Evolutionary conservation across 108 stramenopile species (phyloP), one percentile per base, ranked within the genome.

Genomic region (Cyclostephanos tholiformis): DNA sequence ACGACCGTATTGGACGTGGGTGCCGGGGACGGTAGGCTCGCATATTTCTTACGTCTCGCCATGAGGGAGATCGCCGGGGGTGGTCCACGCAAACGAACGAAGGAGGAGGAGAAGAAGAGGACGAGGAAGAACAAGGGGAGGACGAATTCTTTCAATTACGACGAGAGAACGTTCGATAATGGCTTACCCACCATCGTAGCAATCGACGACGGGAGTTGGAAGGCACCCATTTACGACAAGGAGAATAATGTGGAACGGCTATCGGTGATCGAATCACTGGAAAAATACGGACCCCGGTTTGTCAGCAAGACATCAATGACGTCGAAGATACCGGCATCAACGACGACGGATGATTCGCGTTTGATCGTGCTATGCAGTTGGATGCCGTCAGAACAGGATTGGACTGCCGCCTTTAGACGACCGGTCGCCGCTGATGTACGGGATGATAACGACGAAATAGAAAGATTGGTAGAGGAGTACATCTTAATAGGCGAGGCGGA

Each of bases 351-450:
- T 30, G 44, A 46, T 30, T 63, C 80, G 77, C 50, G 79, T 26
- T 67, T 91, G 13, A 87, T 95, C 48, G 88, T 92, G 8, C 25
- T 95, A 0, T 92, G 90, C 60, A 86, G 85, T 51, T 95, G 94
- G 94, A 95, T 95, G 91, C 94, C 94, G 29, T 83, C 87, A 64
- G 80, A 76, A 8, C 69, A 71, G 57, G 94, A 95, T 80, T 95
- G 94, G 94, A 86, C 94, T 7, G 59, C 65, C 3, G 58, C 62
- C 26, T 90, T 92, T 65, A 87, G 94, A 51, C 44, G 58, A 53
- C 77, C 67, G 7, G 10, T 52, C 25, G 41, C 22, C 14, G 26
- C 16, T 44, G 36, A 27, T 12, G 16, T 50, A 14, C 16, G 22
- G 26, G 62, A 64, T 36, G 23, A 51, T n/a, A 55, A 29, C 22